Percentiles rank a stretch among this genome's conserved stretches.
Evolutionary conservation across 139 green algal genomes (phyloP).

Genomic region (Chlorella vulgaris): DNA sequence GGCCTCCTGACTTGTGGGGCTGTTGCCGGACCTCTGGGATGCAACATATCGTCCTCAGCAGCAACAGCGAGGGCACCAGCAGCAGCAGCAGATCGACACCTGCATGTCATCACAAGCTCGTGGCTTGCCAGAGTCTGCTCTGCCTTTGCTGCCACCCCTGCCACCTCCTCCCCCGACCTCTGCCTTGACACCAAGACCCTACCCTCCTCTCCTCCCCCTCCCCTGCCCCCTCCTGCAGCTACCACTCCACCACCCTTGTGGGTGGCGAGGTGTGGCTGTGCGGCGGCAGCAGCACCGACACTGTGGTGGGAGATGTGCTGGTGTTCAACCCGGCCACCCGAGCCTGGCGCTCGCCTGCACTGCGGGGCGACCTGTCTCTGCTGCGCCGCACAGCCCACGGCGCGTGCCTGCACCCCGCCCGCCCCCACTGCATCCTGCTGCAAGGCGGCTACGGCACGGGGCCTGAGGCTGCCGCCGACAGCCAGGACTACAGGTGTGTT

Average conservation of each 20-base stretch:
- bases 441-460: constrained; percentile 36
- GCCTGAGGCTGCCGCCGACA: neutral
- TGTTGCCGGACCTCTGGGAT: too few species aligned
- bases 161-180: too few species aligned
- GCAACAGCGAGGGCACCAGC: too few species aligned
- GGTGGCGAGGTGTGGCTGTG: constrained; percentile 36
- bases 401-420: constrained; percentile 30
- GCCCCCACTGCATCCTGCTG: constrained; percentile 15
- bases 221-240: constrained; percentile 4
- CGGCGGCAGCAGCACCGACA: constrained; percentile 9
- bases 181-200: too few species aligned
- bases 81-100: too few species aligned
- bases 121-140: too few species aligned
- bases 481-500: neutral
- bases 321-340: constrained; percentile 3
- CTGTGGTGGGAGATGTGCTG: neutral
- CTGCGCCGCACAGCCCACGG: constrained; percentile 36
- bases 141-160: too few species aligned
- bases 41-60: too few species aligned
- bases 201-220: too few species aligned
- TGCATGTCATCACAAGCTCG: too few species aligned
- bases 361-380: constrained; percentile 20
- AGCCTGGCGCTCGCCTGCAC: neutral
- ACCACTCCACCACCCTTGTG: constrained; percentile 38
- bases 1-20: neutral